These are phyloP conservation scores for Corchorus capsularis DNA, from an alignment of 345 rosid genomes.

Conservation along the genomic window DNA sequence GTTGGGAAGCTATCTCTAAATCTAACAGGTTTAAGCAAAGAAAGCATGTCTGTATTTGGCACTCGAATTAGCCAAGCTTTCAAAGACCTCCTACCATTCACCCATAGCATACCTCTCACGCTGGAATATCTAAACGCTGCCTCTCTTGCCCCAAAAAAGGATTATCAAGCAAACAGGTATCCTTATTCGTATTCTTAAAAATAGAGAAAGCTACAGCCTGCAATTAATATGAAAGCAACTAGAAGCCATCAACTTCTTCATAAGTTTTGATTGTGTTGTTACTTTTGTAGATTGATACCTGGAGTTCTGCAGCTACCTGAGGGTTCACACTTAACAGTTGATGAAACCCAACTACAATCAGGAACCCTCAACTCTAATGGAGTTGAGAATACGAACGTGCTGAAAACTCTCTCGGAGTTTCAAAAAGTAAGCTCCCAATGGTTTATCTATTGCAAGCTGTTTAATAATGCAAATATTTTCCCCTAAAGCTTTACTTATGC, in stretches of 20 bases:
- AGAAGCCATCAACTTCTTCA: background rate
- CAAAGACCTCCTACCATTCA: slow-evolving; percentile 72
- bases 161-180: slow-evolving; percentile 73
- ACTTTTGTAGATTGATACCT: slow-evolving; percentile 56
- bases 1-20: slow-evolving; percentile 90
- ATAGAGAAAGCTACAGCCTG: background rate
- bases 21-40: slow-evolving; percentile 64
- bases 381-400: slow-evolving; percentile 67
- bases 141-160: slow-evolving; percentile 79
- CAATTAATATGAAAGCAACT: background rate
- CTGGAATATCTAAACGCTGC: slow-evolving; percentile 67
- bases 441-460: background rate
- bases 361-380: slow-evolving; percentile 84
- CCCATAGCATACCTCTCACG: slow-evolving; percentile 61
- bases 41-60: slow-evolving; percentile 66
- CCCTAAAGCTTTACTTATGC: background rate
- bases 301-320: slow-evolving; percentile 82
- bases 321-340: slow-evolving; percentile 73
- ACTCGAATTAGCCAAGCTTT: slow-evolving; percentile 43
- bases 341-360: slow-evolving; percentile 75
- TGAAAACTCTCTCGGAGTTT: slow-evolving; percentile 62
- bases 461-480: background rate
- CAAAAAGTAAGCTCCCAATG: slow-evolving; percentile 60
- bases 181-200: slow-evolving; percentile 9
- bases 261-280: slow-evolving; percentile 14